Conservation (phyloP, 2,329 filamentous ascomycete genomes). For the Sclerotinia subarctica region DNA sequence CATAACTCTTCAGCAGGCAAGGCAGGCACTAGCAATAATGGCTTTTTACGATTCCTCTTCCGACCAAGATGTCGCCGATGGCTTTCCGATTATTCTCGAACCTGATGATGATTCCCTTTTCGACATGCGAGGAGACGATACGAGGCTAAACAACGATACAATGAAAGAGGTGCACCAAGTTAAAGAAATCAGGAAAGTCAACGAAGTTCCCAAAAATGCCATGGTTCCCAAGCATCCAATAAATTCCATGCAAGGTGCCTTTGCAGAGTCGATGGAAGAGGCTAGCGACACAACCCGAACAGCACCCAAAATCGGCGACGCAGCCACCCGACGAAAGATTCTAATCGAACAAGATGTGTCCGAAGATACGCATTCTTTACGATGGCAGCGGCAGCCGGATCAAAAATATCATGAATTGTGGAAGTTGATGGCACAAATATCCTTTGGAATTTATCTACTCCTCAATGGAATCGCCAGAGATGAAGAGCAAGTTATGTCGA, state of each 20-base stretch:
- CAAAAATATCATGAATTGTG: constrained; percentile 83
- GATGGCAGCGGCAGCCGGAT: constrained; percentile 72
- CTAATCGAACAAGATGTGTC: constrained; percentile 66
- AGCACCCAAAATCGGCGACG: constrained; percentile 56
- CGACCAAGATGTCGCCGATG: constrained; percentile 16
- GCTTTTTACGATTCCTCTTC: constrained; percentile 29
- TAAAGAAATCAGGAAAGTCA: neutral
- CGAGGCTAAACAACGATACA: constrained; percentile 26
- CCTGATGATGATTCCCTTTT: constrained; percentile 23
- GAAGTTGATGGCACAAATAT: constrained; percentile 88
- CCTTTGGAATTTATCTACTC: constrained; percentile 87
- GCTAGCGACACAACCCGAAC: constrained; percentile 51
- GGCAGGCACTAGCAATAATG: constrained; percentile 21
- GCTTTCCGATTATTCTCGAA: constrained; percentile 29
- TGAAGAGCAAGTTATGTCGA: constrained; percentile 80
- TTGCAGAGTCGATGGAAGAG: constrained; percentile 77
- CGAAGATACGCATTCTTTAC: constrained; percentile 66
- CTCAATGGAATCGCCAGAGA: constrained; percentile 84
- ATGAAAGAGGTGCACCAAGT: constrained; percentile 33
- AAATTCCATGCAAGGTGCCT: constrained; percentile 72
- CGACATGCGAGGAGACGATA: constrained; percentile 17
- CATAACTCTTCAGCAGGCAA: constrained; percentile 18
- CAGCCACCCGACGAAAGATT: constrained; percentile 59
- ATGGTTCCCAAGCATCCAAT: constrained; percentile 64
- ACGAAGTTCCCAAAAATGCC: constrained; percentile 4